Evolutionary conservation across 2,329 filamentous ascomycete genomes (phyloP).

Genomic region (Peltaster fructicola): DNA sequence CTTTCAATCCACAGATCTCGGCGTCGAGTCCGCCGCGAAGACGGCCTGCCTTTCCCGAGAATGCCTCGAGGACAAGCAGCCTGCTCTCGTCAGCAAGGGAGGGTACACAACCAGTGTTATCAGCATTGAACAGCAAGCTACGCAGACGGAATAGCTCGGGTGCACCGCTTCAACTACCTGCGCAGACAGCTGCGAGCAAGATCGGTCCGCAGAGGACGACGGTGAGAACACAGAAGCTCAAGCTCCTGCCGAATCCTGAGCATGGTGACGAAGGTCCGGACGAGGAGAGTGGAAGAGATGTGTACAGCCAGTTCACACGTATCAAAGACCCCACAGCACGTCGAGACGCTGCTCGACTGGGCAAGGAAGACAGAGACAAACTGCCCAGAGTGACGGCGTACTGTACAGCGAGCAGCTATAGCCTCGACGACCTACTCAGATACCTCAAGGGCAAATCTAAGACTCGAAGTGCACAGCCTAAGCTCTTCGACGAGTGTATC

Average conservation of each 20-base stretch:
- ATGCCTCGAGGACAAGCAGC: conserved; percentile 14
- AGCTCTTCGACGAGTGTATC: conserved; percentile 92
- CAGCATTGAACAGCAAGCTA: conserved; percentile 72
- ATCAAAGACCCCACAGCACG: conserved; percentile 93
- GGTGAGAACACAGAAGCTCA: conserved; percentile 90
- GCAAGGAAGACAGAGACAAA: conserved; percentile 78
- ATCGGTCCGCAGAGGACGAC: conserved; percentile 90
- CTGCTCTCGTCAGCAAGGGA: conserved; percentile 18
- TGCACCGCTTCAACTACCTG: conserved; percentile 30
- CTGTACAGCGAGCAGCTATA: conserved; percentile 82
- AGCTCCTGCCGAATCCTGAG: conserved; percentile 84
- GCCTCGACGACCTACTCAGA: conserved; percentile 73
- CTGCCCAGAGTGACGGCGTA: conserved; percentile 90
- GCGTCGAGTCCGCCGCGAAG: conserved; percentile 24
- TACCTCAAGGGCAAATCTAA: conserved; percentile 76
- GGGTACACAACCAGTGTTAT: conserved; percentile 43
- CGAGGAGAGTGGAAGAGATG: conserved; percentile 83
- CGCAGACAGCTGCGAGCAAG: conserved; percentile 39
- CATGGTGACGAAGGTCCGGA: conserved; percentile 58
- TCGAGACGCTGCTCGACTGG: conserved; percentile 76
- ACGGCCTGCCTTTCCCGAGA: conserved; percentile 17
- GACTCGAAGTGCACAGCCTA: conserved; percentile 64
- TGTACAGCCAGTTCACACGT: conserved; percentile 92
- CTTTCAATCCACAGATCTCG: conserved; percentile 51
- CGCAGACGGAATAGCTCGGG: conserved; percentile 73